Conservation (phyloP, 176 grass and related monocot genomes). For the Ensete ventricosum region DNA sequence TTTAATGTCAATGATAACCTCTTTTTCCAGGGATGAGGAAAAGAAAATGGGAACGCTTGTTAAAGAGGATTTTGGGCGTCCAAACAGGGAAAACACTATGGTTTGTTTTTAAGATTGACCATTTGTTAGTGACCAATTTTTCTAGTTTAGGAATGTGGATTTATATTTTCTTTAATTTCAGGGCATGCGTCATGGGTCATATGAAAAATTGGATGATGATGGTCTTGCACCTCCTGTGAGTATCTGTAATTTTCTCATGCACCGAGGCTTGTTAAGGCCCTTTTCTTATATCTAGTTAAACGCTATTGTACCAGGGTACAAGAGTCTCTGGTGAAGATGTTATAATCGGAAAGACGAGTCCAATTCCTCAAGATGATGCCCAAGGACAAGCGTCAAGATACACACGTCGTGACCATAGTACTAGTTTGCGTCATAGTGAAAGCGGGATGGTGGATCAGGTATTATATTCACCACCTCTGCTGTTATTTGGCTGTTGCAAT, state of each 20-base stretch:
- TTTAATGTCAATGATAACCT: slow-evolving; percentile 6
- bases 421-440: slow-evolving; percentile 83
- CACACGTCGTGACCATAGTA: slow-evolving; percentile 78
- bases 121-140: slow-evolving; percentile 4
- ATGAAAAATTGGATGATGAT: slow-evolving; percentile 97
- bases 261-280: neutral
- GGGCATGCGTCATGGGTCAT: slow-evolving; percentile 98
- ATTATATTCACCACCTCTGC: slow-evolving; percentile 2
- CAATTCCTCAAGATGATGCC: slow-evolving; percentile 89
- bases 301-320: slow-evolving; percentile 46
- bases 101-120: slow-evolving; percentile 25
- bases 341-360: slow-evolving; percentile 96
- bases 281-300: neutral
- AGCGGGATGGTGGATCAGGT: slow-evolving; percentile 99
- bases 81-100: slow-evolving; percentile 96
- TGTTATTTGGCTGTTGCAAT: neutral
- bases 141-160: neutral
- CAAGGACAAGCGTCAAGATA: slow-evolving; percentile 32
- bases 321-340: slow-evolving; percentile 97
- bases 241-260: slow-evolving; percentile 2
- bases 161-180: slow-evolving; percentile 29
- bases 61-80: slow-evolving; percentile 93
- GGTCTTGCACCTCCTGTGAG: slow-evolving; percentile 96
- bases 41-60: slow-evolving; percentile 98
- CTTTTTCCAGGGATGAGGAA: slow-evolving; percentile 68